phyloP scores from a whole-genome alignment of 2,329 filamentous ascomycete genomes.

The Fusarium setosum region DNA sequence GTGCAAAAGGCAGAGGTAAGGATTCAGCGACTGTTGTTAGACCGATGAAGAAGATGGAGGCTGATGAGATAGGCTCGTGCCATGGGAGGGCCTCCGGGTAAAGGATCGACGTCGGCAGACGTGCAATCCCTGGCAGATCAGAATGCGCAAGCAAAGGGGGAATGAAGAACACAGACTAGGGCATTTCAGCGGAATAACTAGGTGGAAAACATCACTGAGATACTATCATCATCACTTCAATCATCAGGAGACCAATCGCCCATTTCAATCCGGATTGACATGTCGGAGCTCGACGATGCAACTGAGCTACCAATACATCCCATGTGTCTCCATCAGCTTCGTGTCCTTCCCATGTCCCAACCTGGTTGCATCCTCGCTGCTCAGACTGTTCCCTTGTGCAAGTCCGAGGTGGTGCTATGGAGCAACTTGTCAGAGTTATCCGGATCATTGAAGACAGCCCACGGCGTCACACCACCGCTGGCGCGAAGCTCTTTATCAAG shows the following conservation, averaged over 20 bases:
- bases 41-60: neutral
- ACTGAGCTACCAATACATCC: no score
- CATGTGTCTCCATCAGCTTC: no score
- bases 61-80: neutral
- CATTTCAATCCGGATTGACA: no score
- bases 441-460: slow-evolving; percentile 9
- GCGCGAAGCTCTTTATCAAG: slow-evolving; percentile 9
- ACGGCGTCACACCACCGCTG: slow-evolving; percentile 6
- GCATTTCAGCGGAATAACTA: neutral
- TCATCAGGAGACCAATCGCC: no score
- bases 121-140: slow-evolving; percentile 20
- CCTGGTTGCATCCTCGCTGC: no score
- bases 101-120: slow-evolving; percentile 18
- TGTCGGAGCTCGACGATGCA: no score
- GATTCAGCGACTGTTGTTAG: fast-evolving
- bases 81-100: slow-evolving; percentile 14
- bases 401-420: neutral
- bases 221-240: no score
- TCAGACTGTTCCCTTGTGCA: neutral
- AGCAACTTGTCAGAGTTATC: slow-evolving; percentile 12
- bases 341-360: no score
- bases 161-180: no score
- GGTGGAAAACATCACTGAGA: neutral
- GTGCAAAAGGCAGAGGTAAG: slow-evolving; percentile 25
- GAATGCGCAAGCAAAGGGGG: neutral